Evolutionary conservation across 108 stramenopile genomes (phyloP).

Genomic region (Stephanodiscus minutulus): DNA sequence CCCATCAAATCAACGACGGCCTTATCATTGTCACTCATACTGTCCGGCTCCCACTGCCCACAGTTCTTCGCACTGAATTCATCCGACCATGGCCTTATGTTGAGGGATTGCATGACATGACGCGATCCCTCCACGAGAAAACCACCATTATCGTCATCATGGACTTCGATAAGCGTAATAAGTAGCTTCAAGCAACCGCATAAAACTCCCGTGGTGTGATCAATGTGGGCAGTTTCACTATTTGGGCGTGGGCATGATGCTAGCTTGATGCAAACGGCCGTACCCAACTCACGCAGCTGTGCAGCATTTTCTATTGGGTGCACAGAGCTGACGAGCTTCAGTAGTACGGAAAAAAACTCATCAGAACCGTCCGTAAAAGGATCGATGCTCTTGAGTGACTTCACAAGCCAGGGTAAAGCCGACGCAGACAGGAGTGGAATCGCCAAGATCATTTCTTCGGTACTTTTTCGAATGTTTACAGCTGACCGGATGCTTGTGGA

Average conservation of each 20-base stretch:
- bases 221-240: conserved; percentile 55
- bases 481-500: conserved; percentile 48
- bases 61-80: not conserved
- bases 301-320: conserved; percentile 11
- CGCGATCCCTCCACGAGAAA: conserved; percentile 57
- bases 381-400: conserved; percentile 64
- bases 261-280: conserved; percentile 80
- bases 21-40: conserved; percentile 34
- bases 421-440: conserved; percentile 64
- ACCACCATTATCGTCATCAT: conserved; percentile 33
- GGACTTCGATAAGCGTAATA: conserved; percentile 66
- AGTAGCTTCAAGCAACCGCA: conserved; percentile 84
- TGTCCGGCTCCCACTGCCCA: not conserved
- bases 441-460: conserved; percentile 70
- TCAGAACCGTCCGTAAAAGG: conserved; percentile 64
- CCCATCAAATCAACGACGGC: conserved; percentile 83
- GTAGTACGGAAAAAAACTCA: conserved; percentile 80
- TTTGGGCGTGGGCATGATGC: conserved; percentile 66
- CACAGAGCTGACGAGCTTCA: conserved; percentile 62
- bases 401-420: conserved; percentile 81
- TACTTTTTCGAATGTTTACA: conserved; percentile 65
- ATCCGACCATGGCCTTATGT: conserved; percentile 62
- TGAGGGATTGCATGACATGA: conserved; percentile 51
- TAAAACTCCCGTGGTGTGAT: conserved; percentile 76
- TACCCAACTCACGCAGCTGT: conserved; percentile 64